phyloP scores from a whole-genome alignment of 2,329 filamentous ascomycete genomes.

The Beauveria rudraprayagi region DNA sequence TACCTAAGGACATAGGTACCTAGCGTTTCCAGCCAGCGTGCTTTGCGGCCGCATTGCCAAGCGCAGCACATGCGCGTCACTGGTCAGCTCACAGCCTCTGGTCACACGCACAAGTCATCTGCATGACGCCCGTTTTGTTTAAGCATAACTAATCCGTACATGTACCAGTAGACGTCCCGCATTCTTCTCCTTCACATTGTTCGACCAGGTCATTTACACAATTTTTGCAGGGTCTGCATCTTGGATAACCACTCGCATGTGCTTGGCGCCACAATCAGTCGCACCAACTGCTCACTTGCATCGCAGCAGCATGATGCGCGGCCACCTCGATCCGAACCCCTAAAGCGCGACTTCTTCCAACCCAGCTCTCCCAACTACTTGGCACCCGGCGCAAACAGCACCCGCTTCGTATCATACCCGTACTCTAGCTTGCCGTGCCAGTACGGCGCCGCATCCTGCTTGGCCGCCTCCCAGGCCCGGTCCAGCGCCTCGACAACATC shows the following conservation, averaged over 20 bases:
- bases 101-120: constrained; percentile 4
- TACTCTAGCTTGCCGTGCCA: constrained; percentile 58
- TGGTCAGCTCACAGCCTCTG: not conserved
- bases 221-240: too few relatives aligned
- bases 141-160: constrained; percentile 2
- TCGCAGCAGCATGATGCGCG: too few relatives aligned
- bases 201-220: not conserved
- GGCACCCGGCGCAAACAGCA: constrained; percentile 43
- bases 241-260: not conserved
- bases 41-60: not conserved
- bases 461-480: constrained; percentile 66
- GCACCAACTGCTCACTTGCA: too few relatives aligned
- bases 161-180: not conserved
- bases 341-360: not conserved
- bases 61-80: not conserved
- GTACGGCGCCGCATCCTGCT: constrained; percentile 45
- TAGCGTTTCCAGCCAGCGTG: not conserved
- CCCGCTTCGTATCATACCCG: constrained; percentile 55
- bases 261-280: not conserved
- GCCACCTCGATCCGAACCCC: not conserved
- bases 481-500: constrained; percentile 70
- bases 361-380: constrained; percentile 23
- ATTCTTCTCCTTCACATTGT: not conserved
- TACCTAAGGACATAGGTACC: not conserved
- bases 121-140: not conserved